phyloP scores from a whole-genome alignment of 139 green algal genomes.

The Tetradesmus lagerheimii region DNA sequence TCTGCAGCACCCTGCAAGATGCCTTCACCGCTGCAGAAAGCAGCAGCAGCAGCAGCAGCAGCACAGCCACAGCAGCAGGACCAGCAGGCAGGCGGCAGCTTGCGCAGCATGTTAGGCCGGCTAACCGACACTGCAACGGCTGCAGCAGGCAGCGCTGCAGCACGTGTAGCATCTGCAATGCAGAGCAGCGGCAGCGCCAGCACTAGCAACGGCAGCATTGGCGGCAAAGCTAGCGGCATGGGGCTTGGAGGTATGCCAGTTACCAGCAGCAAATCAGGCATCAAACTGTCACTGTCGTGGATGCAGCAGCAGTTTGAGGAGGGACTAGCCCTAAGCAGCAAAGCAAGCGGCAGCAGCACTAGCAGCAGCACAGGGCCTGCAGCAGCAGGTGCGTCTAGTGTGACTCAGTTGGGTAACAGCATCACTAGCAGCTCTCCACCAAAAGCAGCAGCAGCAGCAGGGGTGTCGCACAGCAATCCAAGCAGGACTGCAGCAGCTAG shows the following conservation, averaged over 20 bases:
- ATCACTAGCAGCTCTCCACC: background rate
- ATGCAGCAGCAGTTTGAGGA: conserved; percentile 50
- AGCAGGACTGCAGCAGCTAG: conserved; percentile 2
- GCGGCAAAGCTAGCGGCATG: background rate
- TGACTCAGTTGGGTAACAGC: background rate
- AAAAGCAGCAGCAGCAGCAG: conserved; percentile 44
- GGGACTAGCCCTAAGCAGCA: conserved; percentile 29
- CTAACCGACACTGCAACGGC: conserved; percentile 16
- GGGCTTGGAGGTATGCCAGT: background rate
- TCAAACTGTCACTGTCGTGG: conserved; percentile 43
- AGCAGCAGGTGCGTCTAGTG: conserved; percentile 13
- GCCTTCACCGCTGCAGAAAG: background rate
- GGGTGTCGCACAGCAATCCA: conserved; percentile 9
- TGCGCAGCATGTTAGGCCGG: background rate
- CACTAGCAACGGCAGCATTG: background rate
- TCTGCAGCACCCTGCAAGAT: conserved; percentile 9
- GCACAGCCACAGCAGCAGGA: background rate
- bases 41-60: conserved; percentile 8
- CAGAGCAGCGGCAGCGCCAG: background rate
- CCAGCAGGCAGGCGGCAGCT: background rate
- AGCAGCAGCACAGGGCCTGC: conserved; percentile 9
- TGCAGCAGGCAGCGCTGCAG: conserved; percentile 34
- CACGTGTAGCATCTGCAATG: conserved; percentile 34
- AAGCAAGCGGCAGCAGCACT: background rate
- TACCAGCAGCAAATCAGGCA: conserved; percentile 17